A percentile compares a stretch with the other conserved stretches of the same genome.
These are phyloP conservation scores for Rhodamnia rubescens DNA, from an alignment of 345 rosid genomes.

Conservation along the genomic window DNA sequence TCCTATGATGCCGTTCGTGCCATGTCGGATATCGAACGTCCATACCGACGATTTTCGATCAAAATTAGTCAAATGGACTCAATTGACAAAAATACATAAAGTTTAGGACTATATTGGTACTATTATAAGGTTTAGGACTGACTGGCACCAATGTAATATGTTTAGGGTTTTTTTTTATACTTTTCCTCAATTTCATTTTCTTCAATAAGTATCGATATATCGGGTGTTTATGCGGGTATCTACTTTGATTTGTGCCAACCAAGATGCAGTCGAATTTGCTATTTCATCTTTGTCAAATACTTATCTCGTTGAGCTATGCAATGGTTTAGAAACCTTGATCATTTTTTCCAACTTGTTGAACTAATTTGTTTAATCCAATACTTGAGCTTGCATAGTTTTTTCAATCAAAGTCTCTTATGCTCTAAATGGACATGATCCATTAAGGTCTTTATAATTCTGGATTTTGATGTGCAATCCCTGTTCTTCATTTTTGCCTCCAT, in stretches of 20 bases:
- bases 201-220: neutral
- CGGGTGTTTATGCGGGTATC: neutral
- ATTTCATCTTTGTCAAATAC: no score
- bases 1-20: no score
- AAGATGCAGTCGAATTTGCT: no score
- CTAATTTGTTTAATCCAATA: neutral
- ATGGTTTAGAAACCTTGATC: neutral
- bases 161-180: no score
- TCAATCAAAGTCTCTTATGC: neutral
- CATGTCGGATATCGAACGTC: no score
- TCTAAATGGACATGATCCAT: neutral
- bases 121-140: no score
- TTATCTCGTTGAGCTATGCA: neutral
- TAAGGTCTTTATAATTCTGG: neutral
- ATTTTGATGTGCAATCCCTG: no score
- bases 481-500: neutral
- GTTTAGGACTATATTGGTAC: no score
- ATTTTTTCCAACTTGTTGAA: neutral
- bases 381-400: neutral
- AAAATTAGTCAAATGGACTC: no score
- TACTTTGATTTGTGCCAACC: neutral
- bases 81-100: no score
- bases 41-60: no score
- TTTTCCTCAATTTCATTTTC: neutral
- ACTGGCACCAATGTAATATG: no score